A percentile compares a stretch with the other conserved stretches of the same genome.
Evolutionary conservation across 305 asterid genomes (phyloP).

Genomic region (Galium porrigens): DNA sequence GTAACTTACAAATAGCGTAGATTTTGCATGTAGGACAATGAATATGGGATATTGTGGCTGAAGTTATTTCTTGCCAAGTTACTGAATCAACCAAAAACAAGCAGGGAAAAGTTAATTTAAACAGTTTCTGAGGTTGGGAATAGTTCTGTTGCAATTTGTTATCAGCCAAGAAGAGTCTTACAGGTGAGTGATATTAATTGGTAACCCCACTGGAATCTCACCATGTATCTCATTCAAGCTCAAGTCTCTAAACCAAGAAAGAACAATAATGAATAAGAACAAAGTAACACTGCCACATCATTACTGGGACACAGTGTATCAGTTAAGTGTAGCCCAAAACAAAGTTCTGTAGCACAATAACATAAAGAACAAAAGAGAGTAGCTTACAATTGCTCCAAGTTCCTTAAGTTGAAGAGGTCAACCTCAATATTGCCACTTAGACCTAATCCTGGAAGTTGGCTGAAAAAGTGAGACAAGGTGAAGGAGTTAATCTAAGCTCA

Average conservation of each 20-base stretch:
- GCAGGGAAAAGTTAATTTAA: not conserved
- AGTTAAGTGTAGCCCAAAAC: not conserved
- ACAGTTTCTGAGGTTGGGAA: not conserved
- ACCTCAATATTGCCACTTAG: conserved; percentile 47
- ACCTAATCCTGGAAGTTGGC: conserved; percentile 54
- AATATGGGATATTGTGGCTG: conserved; percentile 45
- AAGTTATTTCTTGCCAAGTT: conserved; percentile 62
- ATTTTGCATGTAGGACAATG: conserved; percentile 44
- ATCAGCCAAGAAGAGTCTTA: conserved; percentile 25
- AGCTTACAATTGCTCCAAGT: conserved; percentile 62
- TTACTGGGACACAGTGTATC: not conserved
- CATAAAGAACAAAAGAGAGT: not conserved
- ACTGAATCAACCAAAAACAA: conserved; percentile 27
- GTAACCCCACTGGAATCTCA: conserved; percentile 51
- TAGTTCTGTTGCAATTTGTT: not conserved
- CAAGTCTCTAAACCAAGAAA: conserved; percentile 44
- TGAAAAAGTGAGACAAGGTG: conserved; percentile 20
- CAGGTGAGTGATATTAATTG: conserved; percentile 57
- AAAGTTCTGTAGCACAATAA: not conserved
- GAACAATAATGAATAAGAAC: conserved; percentile 1
- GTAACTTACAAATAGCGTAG: conserved; percentile 57
- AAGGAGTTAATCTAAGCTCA: not conserved
- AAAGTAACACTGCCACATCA: not conserved
- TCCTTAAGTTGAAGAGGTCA: conserved; percentile 48
- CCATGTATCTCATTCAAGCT: conserved; percentile 61